Conservation (phyloP, 2,329 filamentous ascomycete species). For the Colletotrichum filicis region DNA sequence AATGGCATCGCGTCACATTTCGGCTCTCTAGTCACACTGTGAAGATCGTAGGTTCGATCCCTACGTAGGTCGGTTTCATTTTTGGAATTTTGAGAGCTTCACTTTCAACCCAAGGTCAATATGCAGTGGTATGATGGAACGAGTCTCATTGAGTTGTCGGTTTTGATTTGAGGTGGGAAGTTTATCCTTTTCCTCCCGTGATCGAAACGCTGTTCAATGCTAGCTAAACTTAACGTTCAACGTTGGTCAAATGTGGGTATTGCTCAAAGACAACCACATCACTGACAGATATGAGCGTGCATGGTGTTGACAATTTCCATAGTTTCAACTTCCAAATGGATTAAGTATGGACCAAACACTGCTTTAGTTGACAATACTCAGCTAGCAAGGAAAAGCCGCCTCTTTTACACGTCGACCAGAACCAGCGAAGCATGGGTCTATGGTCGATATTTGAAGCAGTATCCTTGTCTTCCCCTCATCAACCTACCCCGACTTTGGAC, state of each 20-base stretch:
- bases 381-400: no score
- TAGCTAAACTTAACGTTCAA: not conserved
- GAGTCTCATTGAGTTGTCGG: not conserved
- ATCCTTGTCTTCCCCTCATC: not conserved
- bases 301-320: no score
- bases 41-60: conserved; percentile 35
- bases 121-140: no score
- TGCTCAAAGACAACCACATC: not conserved
- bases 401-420: not conserved
- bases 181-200: not conserved
- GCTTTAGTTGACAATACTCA: no score
- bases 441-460: not conserved
- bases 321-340: no score
- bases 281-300: no score
- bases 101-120: no score
- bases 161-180: not conserved
- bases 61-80: conserved; percentile 24
- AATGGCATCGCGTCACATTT: conserved; percentile 36
- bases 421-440: not conserved
- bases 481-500: not conserved
- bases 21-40: conserved; percentile 23
- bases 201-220: not conserved
- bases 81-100: no score
- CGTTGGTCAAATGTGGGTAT: not conserved
- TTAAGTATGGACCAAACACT: no score